Conservation (phyloP, 2,329 filamentous ascomycete species). For the Cercospora beticola region DNA sequence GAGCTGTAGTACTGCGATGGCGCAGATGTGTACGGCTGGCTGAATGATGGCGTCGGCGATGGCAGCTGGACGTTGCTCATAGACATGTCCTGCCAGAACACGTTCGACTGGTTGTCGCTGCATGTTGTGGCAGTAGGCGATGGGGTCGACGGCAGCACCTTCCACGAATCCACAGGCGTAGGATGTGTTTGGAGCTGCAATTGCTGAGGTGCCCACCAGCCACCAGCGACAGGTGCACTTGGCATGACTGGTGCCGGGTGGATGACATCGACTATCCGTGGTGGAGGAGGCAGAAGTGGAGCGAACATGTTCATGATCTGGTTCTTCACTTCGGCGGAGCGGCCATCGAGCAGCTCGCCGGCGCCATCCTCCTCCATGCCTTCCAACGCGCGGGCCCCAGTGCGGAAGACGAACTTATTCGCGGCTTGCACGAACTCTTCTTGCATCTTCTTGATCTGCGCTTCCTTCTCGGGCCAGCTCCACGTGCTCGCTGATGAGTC, state of each 20-base stretch:
- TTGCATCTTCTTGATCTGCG: constrained; percentile 94
- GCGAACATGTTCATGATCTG: constrained; percentile 81
- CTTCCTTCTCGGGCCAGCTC: constrained; percentile 95
- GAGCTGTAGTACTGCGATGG: constrained; percentile 70
- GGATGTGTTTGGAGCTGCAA: constrained; percentile 62
- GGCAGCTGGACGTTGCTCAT: constrained; percentile 70
- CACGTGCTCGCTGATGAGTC: constrained; percentile 87
- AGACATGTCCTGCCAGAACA: constrained; percentile 77
- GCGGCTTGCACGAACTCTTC: constrained; percentile 94
- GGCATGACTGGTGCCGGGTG: constrained; percentile 82
- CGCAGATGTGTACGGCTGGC: constrained; percentile 66
- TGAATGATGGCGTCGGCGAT: constrained; percentile 78
- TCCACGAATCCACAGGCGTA: constrained; percentile 81
- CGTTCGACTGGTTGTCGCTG: constrained; percentile 66
- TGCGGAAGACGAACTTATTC: constrained; percentile 96
- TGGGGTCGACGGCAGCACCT: constrained; percentile 84
- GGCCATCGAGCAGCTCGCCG: constrained; percentile 86
- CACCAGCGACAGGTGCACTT: constrained; percentile 65
- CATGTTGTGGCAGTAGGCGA: constrained; percentile 68
- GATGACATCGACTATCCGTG: constrained; percentile 84
- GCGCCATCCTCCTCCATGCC: constrained; percentile 95
- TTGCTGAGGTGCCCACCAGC: constrained; percentile 78
- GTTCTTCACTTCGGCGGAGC: constrained; percentile 89
- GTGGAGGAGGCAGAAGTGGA: constrained; percentile 81
- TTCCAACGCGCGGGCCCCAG: constrained; percentile 83